Evolutionary conservation across 73 alveolate species (phyloP), one percentile per base, ranked within the genome.

Genomic region (Paramecium caudatum): DNA sequence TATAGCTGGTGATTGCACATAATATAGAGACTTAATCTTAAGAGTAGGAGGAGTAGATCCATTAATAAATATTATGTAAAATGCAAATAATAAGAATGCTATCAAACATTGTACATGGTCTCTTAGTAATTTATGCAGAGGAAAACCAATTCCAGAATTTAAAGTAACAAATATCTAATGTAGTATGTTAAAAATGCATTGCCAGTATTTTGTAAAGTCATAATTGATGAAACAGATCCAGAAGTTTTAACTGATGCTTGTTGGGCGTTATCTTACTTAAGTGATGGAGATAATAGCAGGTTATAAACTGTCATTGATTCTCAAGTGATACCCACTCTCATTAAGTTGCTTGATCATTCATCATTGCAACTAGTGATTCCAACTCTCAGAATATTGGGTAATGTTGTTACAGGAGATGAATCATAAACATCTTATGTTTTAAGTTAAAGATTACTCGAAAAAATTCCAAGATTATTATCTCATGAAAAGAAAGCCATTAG

Each of bases 221-320:
- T 95, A 45, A 94, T 91, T 46, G 91, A 91, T 68, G 95, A 94
- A 61, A 90, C 92, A 46, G 97, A 93, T 70, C 92, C 92, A 10
- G 99, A 98, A 43, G 96, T 98, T 70, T 91, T 98, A 33, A 91
- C 97, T 23, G 99, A 98, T 86, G 98, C 97, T 9, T 92, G 98
- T 90, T 97, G 99, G 98, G 98, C 99, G 15, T 78, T 98, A 70
- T 95, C 99, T 10, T 95, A 98, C 91, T 50, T 98, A 46, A 93
- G 99, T 12, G 99, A 98, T 86, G 99, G 99, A 23, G 98, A 98
- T 61, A 95, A 95, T 63, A 97, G 95, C 63, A 94, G 98, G 68
- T 93, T 96, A 90, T 94, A 97, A 43, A 95, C 94, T 16, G 96
- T 98, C 36, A 90, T 98, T 32, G 96, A 93, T 33, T 82, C 95